Base-by-base conservation (phyloP, 768 basidiomycete genomes). In the Collybiopsis luxurians region DNA sequence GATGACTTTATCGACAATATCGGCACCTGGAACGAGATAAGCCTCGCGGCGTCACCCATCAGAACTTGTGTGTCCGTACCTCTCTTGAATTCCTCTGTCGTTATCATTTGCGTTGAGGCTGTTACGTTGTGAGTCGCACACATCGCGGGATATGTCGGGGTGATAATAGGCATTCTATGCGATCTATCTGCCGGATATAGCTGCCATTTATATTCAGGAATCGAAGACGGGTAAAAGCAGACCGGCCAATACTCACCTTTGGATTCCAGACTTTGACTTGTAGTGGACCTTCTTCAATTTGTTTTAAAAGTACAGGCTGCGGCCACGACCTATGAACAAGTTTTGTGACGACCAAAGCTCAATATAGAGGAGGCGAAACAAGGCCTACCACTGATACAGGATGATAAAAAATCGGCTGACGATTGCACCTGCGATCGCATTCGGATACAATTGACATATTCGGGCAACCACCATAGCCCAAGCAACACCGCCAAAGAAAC, bases 151-250 rank as follows among this genome's bases (percentile, higher is more conserved):
- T 98, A 99, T 11, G 97, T 95, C 2, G 97, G 97, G 1, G 97
- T 99, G 64, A 99, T 98, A 66, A 99, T 98, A 12, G 97, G 97
- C 97, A 98, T 98, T 62, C 93, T 83, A 73, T 99, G 97, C n/a
- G 91, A 83, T 57, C 91, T 81, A 71, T 98, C 95, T 58, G 84
- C 84, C 4, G 94, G 94, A 70, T 96, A 98, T 54, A 97, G 71
- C 90, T 95, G 58, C 1, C 39, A 58, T 21, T 38, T n/a, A 49
- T 10, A 45, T 30, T 44, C 56, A 64, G 38, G 19, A 56, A 44
- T 52, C 27, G 28, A 34, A 26, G 13, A 36, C 55, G 21, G 31
- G 11, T 34, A 31, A 42, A 6, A 46, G 10, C 26, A 39, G 4
- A 40, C 13, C 13, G 2, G 17, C 26, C 30, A 43, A 39, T 1